Evolutionary conservation across 768 basidiomycete species (phyloP).

Genomic region (Calocybe gangraenosa): DNA sequence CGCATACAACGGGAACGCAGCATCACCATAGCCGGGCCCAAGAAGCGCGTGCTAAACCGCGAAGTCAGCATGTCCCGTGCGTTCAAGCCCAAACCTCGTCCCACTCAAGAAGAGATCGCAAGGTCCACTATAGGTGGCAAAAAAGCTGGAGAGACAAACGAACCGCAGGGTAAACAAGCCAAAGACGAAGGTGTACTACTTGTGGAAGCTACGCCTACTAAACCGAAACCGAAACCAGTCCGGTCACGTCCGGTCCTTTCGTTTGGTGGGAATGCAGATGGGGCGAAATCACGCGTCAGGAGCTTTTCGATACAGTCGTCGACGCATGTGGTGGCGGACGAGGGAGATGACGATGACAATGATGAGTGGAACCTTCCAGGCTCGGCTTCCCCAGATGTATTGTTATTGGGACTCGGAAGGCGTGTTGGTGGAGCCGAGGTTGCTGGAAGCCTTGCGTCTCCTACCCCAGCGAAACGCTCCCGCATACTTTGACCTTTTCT

Average conservation of each 20-base stretch:
- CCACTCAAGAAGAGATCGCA: conserved; percentile 15
- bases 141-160: conserved; percentile 6
- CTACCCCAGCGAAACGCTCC: conserved; percentile 13
- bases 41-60: conserved; percentile 55
- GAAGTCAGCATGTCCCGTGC: conserved; percentile 76
- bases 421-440: conserved; percentile 3
- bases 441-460: conserved; percentile 1
- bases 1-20: conserved; percentile 32
- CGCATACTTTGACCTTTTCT: conserved; percentile 8
- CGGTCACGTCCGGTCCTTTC: conserved; percentile 4
- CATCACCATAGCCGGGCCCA: conserved; percentile 20
- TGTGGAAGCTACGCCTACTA: conserved; percentile 53
- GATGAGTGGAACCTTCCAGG: conserved; percentile 40
- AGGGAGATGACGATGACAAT: conserved; percentile 25
- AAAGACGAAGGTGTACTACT: conserved; percentile 37
- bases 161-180: not conserved
- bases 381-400: conserved; percentile 40
- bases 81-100: conserved; percentile 49
- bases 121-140: too few relatives aligned
- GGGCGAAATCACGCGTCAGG: not conserved
- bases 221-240: conserved; percentile 13
- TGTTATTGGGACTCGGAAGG: conserved; percentile 22
- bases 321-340: not conserved
- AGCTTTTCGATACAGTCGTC: conserved; percentile 6
- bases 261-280: conserved; percentile 12